A percentile compares a stretch with the other conserved stretches of the same genome.
Evolutionary conservation across 2,329 filamentous ascomycete genomes (phyloP).

Genomic region (Knufia fluminis): DNA sequence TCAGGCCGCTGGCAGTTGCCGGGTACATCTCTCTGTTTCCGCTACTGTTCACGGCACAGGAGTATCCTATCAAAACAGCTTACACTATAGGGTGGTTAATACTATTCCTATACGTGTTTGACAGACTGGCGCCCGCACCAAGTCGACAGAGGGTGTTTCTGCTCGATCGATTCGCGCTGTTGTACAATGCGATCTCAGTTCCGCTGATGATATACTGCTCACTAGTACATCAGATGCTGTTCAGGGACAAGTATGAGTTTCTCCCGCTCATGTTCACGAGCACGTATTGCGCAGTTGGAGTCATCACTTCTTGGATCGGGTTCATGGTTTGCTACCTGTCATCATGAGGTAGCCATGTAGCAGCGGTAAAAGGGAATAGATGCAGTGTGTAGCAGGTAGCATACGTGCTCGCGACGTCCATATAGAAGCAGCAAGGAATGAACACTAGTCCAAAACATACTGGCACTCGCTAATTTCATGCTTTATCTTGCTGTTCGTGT

Average conservation of each 20-base stretch:
- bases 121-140: conserved; percentile 76
- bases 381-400: too few species aligned
- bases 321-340: conserved; percentile 87
- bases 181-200: conserved; percentile 84
- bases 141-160: conserved; percentile 73
- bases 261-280: conserved; percentile 95
- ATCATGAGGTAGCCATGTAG: too few species aligned
- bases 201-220: conserved; percentile 86
- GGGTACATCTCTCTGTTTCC: conserved; percentile 95
- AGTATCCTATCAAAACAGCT: conserved; percentile 87
- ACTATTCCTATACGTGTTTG: conserved; percentile 75
- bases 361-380: too few species aligned
- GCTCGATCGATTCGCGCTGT: conserved; percentile 77
- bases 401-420: too few species aligned
- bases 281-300: conserved; percentile 87
- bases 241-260: conserved; percentile 77
- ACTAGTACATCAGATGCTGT: conserved; percentile 70
- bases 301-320: conserved; percentile 89
- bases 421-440: background rate
- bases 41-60: conserved; percentile 78
- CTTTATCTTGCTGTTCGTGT: background rate
- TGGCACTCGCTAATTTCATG: too few species aligned
- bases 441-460: background rate
- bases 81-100: conserved; percentile 92
- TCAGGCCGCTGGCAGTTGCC: conserved; percentile 81